A percentile compares a stretch with the other conserved stretches of the same genome.
phyloP scores from a whole-genome alignment of 345 rosid species.

The Syzygium jambos region DNA sequence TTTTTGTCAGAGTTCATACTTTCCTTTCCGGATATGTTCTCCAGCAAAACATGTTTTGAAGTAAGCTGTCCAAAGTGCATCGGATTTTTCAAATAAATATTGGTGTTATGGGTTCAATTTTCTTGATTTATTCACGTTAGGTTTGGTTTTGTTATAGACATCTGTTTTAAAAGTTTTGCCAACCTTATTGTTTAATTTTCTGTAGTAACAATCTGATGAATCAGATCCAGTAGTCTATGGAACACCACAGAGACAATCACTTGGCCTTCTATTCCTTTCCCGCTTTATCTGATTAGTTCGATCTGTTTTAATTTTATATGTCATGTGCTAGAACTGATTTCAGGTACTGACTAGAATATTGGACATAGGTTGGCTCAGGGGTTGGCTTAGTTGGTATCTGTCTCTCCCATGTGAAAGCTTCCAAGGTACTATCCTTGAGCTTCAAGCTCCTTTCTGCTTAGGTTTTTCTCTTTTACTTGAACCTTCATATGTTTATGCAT shows the following conservation, averaged over 20 bases:
- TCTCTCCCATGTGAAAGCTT: constrained; percentile 66
- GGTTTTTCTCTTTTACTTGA: background rate
- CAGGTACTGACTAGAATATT: background rate
- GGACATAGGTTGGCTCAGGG: constrained; percentile 81
- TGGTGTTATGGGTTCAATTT: background rate
- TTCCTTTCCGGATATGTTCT: constrained; percentile 63
- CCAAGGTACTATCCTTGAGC: background rate
- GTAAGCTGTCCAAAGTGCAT: constrained; percentile 14
- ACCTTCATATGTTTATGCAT: background rate
- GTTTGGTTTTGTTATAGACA: background rate
- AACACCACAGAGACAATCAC: background rate
- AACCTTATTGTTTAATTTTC: background rate
- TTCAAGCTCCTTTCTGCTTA: background rate
- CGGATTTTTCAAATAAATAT: background rate
- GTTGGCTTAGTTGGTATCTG: constrained; percentile 81
- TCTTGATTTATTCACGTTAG: background rate
- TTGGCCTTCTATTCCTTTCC: background rate
- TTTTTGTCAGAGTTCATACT: constrained; percentile 71
- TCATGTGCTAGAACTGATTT: background rate
- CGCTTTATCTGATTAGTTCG: background rate
- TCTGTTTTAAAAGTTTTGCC: background rate
- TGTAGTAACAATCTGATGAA: background rate
- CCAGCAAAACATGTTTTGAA: constrained; percentile 66
- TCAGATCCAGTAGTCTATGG: background rate
- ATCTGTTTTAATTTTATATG: background rate